Evolutionary conservation across 1,284 basidiomycete genomes (phyloP).

Genomic region (Cutaneotrichosporon sp.): DNA sequence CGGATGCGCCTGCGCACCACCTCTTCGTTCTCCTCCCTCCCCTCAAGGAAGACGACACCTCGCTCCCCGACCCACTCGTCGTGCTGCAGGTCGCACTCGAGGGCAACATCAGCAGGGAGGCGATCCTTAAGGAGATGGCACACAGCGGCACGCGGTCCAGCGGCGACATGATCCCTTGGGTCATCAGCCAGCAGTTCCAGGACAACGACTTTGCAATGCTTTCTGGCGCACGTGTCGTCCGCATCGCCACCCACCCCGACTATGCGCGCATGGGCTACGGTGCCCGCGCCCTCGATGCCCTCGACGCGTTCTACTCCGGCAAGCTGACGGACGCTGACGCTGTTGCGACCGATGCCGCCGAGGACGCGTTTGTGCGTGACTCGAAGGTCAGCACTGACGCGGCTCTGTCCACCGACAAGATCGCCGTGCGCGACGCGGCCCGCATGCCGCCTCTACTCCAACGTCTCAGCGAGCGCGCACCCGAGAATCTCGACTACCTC

Average conservation of each 20-base stretch:
- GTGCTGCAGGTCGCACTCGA: slow-evolving; percentile 95
- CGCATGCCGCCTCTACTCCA: slow-evolving; percentile 93
- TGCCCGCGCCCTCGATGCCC: slow-evolving; percentile 78
- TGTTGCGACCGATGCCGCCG: slow-evolving; percentile 30
- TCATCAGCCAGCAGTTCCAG: slow-evolving; percentile 88
- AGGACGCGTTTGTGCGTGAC: slow-evolving; percentile 12
- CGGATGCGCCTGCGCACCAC: slow-evolving; percentile 94
- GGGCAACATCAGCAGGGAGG: slow-evolving; percentile 83
- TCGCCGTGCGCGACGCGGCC: slow-evolving; percentile 69
- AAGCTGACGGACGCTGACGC: slow-evolving; percentile 90
- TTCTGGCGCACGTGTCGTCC: slow-evolving; percentile 86
- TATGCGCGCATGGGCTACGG: slow-evolving; percentile 98
- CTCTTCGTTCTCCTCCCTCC: slow-evolving; percentile 94
- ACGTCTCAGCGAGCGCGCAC: slow-evolving; percentile 83
- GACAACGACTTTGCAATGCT: slow-evolving; percentile 90
- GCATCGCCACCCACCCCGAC: slow-evolving; percentile 96
- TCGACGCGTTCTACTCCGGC: slow-evolving; percentile 89
- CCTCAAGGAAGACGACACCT: slow-evolving; percentile 77
- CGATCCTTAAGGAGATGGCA: slow-evolving; percentile 82
- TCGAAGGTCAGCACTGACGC: slow-evolving; percentile 39
- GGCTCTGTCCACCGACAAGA: slow-evolving; percentile 68
- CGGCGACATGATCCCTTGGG: slow-evolving; percentile 98
- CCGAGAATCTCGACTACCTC: slow-evolving; percentile 89
- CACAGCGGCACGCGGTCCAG: slow-evolving; percentile 56
- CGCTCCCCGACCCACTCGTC: slow-evolving; percentile 87